Base-by-base conservation (phyloP, 257 asterid species). In the Linaria vulgaris region DNA sequence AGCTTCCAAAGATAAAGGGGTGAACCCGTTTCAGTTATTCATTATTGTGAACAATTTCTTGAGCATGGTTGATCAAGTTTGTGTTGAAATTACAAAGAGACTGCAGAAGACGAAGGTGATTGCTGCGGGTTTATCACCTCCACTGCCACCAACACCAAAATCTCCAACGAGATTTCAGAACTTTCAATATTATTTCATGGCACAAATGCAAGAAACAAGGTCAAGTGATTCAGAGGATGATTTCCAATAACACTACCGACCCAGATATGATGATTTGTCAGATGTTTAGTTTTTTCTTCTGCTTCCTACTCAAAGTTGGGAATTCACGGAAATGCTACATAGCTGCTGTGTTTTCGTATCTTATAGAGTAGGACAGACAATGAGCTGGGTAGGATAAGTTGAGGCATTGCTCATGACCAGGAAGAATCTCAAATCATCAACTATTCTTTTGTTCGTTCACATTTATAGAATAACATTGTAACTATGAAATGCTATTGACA, bases 171-270 rank as follows among this genome's bases (percentile, higher is more conserved):
- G 80, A 55, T 79, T 84, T 67, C 88, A 78, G 56, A 84, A 84
- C 79, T 60, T 91, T 79, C 75, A 80, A 55, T 38, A 71, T 9
- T 76, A 83, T 75, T 79, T 84, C 55, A 61, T 20, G 70, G 68
- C 81, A 43, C 78, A 73, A 15, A 80, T 71, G 58, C 43, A 8
- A 3, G 83, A 71, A 58, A 34, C 57, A 5, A 65, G 69, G 52
- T 80, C 87, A 1, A 83, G 85, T 69, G 96, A 90, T 31, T 81
- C 94, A 8, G 95, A 86, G n/a, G 86, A 81, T 68, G 96, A 81
- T 67, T 88, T 88, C 64, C 82, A 70, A 76, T 41, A 6, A 11
- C 43, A 39, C 9, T 34, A 7, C 41, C 47, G 17, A 23, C 31
- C 22, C n/a, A 56, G 13, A 56, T 16, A 37, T 45, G 17, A 3